These are phyloP conservation scores for Maudiozyma saulgeensis DNA, from an alignment of 805 yeast genomes.

Conservation along the genomic window DNA sequence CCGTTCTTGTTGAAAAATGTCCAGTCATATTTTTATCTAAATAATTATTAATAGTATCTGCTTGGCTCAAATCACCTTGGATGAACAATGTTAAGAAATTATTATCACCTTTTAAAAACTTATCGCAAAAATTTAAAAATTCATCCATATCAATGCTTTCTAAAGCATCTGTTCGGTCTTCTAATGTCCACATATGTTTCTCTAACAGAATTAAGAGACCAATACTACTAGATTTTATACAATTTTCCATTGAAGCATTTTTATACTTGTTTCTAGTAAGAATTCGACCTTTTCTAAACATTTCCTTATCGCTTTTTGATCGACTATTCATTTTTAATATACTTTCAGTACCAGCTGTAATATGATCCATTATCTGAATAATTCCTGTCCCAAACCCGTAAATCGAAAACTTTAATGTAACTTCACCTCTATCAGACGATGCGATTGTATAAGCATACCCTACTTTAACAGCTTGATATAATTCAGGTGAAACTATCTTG, in stretches of 20 bases:
- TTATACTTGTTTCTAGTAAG: slow-evolving; percentile 40
- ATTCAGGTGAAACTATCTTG: slow-evolving; percentile 28
- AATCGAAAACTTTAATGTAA: slow-evolving; percentile 42
- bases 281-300: slow-evolving; percentile 40
- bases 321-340: not conserved
- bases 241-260: slow-evolving; percentile 33
- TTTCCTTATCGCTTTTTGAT: slow-evolving; percentile 18
- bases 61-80: slow-evolving; percentile 39
- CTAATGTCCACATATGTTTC: slow-evolving; percentile 43
- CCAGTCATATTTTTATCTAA: slow-evolving; percentile 21
- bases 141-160: slow-evolving; percentile 37
- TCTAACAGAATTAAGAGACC: slow-evolving; percentile 48
- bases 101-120: slow-evolving; percentile 16
- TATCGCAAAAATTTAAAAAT: slow-evolving; percentile 25
- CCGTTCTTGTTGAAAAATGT: slow-evolving; percentile 13
- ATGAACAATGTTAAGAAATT: slow-evolving; percentile 35
- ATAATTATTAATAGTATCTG: slow-evolving; percentile 19
- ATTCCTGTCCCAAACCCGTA: slow-evolving; percentile 38
- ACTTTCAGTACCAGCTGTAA: not conserved
- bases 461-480: slow-evolving; percentile 48
- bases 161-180: slow-evolving; percentile 46
- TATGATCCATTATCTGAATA: not conserved
- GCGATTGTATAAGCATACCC: slow-evolving; percentile 49
- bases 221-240: slow-evolving; percentile 40
- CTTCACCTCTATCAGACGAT: slow-evolving; percentile 47